phyloP scores from a whole-genome alignment of 768 basidiomycete genomes.

The Hemileccinum rubropunctum region DNA sequence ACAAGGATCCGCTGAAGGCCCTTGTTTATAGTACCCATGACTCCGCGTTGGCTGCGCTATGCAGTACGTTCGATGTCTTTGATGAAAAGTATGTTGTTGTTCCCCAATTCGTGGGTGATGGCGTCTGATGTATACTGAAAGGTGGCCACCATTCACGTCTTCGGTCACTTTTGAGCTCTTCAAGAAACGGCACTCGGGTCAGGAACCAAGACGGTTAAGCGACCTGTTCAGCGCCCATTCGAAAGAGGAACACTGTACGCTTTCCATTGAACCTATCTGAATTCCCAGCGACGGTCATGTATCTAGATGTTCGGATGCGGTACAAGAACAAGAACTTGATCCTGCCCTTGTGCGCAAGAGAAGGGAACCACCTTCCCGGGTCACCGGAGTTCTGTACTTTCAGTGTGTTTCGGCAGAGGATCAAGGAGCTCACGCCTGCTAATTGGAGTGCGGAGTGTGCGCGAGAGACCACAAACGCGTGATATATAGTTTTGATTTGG shows the following conservation, averaged over 20 bases:
- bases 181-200: constrained; percentile 33
- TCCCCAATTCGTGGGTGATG: background rate
- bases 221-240: constrained; percentile 33
- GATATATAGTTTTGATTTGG: too few relatives aligned
- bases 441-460: constrained; percentile 68
- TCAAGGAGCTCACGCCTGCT: constrained; percentile 60
- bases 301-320: constrained; percentile 65
- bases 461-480: constrained; percentile 15
- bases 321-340: constrained; percentile 67
- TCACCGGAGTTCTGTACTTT: constrained; percentile 74
- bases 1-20: constrained; percentile 53
- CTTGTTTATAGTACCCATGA: constrained; percentile 74
- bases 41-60: constrained; percentile 63
- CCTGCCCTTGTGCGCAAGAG: constrained; percentile 62
- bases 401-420: constrained; percentile 56
- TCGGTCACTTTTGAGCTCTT: constrained; percentile 76
- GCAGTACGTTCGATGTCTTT: constrained; percentile 65
- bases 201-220: constrained; percentile 25
- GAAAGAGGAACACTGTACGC: constrained; percentile 44
- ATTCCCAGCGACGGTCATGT: too few relatives aligned
- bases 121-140: constrained; percentile 17
- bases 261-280: too few relatives aligned
- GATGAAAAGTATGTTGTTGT: constrained; percentile 55
- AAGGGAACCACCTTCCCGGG: constrained; percentile 66
- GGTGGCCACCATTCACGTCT: constrained; percentile 77